These are phyloP conservation scores for Prunus salicina DNA, from an alignment of 306 rosid genomes.

Conservation along the genomic window DNA sequence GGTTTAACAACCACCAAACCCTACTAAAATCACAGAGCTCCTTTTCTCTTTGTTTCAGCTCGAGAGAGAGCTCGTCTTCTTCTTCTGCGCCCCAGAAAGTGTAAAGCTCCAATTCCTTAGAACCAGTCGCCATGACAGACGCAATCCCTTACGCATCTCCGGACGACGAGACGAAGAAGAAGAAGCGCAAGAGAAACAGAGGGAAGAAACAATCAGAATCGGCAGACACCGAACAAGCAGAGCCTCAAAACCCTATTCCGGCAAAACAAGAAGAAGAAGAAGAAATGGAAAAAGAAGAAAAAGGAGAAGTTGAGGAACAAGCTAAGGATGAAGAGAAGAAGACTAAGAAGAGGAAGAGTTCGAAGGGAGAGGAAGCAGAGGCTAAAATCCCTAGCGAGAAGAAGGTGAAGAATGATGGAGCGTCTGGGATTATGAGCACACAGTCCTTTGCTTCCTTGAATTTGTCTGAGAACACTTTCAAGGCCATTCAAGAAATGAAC, in stretches of 20 bases:
- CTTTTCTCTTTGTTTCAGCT: background rate
- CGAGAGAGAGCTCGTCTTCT: background rate
- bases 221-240: background rate
- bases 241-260: background rate
- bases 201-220: constrained; percentile 24
- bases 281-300: constrained; percentile 9
- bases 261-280: background rate
- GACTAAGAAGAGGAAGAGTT: background rate
- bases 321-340: background rate
- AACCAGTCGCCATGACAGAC: constrained; percentile 39
- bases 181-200: constrained; percentile 63
- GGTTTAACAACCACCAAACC: constrained; percentile 14
- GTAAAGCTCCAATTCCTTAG: background rate
- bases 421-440: constrained; percentile 62
- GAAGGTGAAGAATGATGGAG: constrained; percentile 22
- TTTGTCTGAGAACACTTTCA: constrained; percentile 60
- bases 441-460: constrained; percentile 50
- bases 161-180: constrained; percentile 29
- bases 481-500: constrained; percentile 54
- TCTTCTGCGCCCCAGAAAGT: background rate
- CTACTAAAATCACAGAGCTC: background rate
- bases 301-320: constrained; percentile 21
- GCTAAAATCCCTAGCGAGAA: constrained; percentile 1
- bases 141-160: constrained; percentile 6
- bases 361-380: constrained; percentile 21